A percentile compares a stretch with the other conserved stretches of the same genome.
Evolutionary conservation across 345 rosid species (phyloP).

Genomic region (Corymbia maculata): DNA sequence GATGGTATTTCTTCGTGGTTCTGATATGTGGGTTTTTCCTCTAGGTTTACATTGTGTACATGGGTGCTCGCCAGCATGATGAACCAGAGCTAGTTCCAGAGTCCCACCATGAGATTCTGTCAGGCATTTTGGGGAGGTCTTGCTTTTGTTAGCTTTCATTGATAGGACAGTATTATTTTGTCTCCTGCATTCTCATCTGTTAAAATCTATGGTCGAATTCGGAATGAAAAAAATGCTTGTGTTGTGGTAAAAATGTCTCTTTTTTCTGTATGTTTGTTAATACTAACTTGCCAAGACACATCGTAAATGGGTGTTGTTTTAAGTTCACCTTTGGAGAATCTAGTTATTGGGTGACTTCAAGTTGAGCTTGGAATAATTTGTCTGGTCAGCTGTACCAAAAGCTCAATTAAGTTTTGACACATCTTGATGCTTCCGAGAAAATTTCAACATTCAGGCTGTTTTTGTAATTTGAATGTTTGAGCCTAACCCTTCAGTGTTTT

Average conservation of each 20-base stretch:
- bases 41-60: slow-evolving; percentile 46
- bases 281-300: background rate
- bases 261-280: background rate
- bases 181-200: background rate
- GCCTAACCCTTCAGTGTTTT: background rate
- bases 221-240: background rate
- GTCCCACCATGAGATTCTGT: slow-evolving; percentile 33
- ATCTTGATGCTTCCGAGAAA: background rate
- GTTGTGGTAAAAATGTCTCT: background rate
- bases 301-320: background rate
- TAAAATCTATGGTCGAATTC: background rate
- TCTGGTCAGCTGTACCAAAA: background rate
- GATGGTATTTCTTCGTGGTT: background rate
- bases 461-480: background rate
- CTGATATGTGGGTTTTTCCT: background rate
- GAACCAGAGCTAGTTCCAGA: slow-evolving; percentile 25
- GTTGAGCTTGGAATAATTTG: background rate
- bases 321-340: background rate
- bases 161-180: background rate
- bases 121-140: slow-evolving; percentile 49
- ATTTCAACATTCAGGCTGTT: background rate
- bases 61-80: slow-evolving; percentile 26
- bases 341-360: background rate
- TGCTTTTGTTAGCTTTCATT: background rate
- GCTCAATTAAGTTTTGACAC: background rate